Conservation (phyloP, 2,329 filamentous ascomycete genomes). For the Neofusicoccum parvum region DNA sequence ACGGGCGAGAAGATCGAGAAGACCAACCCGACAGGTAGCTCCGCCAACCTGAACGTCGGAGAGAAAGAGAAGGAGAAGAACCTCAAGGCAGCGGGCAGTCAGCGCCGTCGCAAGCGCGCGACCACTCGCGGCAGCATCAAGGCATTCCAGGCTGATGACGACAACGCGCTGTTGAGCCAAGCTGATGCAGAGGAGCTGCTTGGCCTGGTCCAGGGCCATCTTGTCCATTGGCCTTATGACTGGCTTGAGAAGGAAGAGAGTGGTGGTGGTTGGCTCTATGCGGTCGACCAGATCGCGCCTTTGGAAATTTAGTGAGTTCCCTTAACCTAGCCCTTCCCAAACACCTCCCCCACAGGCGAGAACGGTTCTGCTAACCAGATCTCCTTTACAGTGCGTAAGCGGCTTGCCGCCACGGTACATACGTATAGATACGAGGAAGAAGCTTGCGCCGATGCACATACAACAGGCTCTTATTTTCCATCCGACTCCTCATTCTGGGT, state of each 20-base stretch:
- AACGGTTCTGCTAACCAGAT: neutral
- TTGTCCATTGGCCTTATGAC: slow-evolving; percentile 94
- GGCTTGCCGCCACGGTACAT: neutral
- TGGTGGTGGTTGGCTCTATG: slow-evolving; percentile 95
- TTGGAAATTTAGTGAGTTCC: slow-evolving; percentile 88
- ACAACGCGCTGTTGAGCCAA: slow-evolving; percentile 65
- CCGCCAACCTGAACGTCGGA: neutral
- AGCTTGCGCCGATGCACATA: neutral
- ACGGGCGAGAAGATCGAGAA: neutral
- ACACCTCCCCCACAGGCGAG: too few relatives aligned
- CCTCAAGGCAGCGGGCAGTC: slow-evolving; percentile 43
- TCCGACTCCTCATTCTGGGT: neutral
- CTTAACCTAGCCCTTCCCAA: neutral
- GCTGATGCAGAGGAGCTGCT: slow-evolving; percentile 81
- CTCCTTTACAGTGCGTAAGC: neutral
- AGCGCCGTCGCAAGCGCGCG: slow-evolving; percentile 66
- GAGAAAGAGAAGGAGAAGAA: neutral
- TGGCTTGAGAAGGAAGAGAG: slow-evolving; percentile 84
- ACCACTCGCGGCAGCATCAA: slow-evolving; percentile 70
- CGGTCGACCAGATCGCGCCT: slow-evolving; percentile 92
- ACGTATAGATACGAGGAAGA: neutral
- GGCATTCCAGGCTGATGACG: slow-evolving; percentile 67
- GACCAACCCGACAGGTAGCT: slow-evolving; percentile 7
- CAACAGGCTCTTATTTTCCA: neutral
- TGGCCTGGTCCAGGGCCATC: slow-evolving; percentile 78